Conservation (phyloP, 257 asterid species). For the Gentiana macrophylla region DNA sequence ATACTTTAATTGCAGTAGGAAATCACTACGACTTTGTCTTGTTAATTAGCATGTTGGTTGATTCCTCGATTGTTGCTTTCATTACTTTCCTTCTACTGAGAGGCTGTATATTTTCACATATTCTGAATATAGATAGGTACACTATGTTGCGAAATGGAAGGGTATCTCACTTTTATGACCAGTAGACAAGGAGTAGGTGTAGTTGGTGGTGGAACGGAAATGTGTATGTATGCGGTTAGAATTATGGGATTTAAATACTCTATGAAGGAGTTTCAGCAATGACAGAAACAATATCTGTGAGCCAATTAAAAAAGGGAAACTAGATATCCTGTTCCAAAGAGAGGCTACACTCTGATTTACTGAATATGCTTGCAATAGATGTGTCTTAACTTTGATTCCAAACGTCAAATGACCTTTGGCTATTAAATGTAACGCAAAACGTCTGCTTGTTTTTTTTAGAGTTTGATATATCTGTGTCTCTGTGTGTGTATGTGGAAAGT, state of each 20-base stretch:
- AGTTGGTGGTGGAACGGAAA: constrained; percentile 95
- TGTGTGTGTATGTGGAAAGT: background rate
- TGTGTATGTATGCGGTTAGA: no score
- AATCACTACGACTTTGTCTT: background rate
- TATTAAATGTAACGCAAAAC: background rate
- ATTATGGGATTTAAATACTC: no score
- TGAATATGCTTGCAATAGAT: no score
- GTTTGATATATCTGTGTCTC: background rate
- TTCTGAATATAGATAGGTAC: constrained; percentile 49
- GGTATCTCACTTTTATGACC: constrained; percentile 85
- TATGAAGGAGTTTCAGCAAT: no score
- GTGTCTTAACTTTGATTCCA: no score
- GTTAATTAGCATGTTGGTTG: background rate
- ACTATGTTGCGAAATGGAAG: constrained; percentile 97
- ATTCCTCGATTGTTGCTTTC: background rate
- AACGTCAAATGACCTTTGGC: background rate
- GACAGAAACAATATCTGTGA: no score
- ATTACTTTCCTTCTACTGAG: background rate
- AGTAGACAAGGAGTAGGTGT: constrained; percentile 90
- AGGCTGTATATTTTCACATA: background rate
- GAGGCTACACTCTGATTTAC: no score
- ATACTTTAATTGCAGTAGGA: background rate
- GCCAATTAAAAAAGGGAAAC: no score
- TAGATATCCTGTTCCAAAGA: no score
- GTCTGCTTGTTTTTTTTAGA: no score